Percentiles rank a stretch among this genome's conserved stretches.
phyloP scores from a whole-genome alignment of 2,329 filamentous ascomycete genomes.

The Aurifilum marmelostoma region DNA sequence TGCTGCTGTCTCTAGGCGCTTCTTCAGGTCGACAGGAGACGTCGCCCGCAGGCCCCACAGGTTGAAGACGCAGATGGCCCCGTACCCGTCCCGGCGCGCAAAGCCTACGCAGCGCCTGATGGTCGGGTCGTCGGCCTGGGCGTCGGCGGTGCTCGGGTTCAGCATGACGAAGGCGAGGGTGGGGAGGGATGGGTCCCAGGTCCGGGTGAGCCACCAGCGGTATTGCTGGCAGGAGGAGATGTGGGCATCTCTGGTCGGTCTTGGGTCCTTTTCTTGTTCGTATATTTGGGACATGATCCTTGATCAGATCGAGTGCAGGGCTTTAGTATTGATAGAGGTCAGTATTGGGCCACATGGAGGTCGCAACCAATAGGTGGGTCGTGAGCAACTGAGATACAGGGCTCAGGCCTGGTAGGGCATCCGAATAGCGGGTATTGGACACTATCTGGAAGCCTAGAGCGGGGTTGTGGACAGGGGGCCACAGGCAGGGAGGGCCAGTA shows the following conservation, averaged over 20 bases:
- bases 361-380: too few species aligned
- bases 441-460: too few species aligned
- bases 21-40: not conserved
- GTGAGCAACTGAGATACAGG: too few species aligned
- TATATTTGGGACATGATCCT: too few species aligned
- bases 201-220: slow-evolving; percentile 4
- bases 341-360: too few species aligned
- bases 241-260: not conserved
- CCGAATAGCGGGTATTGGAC: too few species aligned
- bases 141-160: slow-evolving; percentile 7
- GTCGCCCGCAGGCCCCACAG: not conserved
- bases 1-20: not conserved
- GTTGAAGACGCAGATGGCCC: slow-evolving; percentile 3
- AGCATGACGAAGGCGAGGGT: slow-evolving; percentile 6
- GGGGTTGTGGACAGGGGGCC: not conserved
- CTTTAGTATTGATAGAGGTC: not conserved
- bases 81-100: not conserved
- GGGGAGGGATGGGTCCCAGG: not conserved
- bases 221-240: not conserved
- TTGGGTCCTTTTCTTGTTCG: not conserved
- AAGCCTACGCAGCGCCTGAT: not conserved
- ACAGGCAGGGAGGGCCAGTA: not conserved
- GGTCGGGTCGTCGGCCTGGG: slow-evolving; percentile 1
- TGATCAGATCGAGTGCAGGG: not conserved
- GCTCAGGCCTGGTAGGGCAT: too few species aligned